Evolutionary conservation across 345 rosid species (phyloP), one percentile per base, ranked within the genome.

Genomic region (Mercurialis annua): DNA sequence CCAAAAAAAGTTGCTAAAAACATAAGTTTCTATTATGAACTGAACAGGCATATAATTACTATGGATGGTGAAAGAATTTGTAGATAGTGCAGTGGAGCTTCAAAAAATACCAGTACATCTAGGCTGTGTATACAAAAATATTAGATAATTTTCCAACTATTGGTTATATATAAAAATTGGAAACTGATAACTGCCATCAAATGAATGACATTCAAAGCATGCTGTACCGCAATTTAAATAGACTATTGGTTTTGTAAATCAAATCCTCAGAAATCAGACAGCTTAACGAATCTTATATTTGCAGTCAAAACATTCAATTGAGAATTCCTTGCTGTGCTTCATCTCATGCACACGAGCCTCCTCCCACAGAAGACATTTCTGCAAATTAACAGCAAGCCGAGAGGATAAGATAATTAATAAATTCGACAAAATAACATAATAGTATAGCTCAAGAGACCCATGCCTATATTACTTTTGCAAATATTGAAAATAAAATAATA

Each of bases 311-410:
- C 34, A 55, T 26, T 40, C 57, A 36, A 55, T 56, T 16, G 36
- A 44, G 14, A 1, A 24, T 36, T 47, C 42, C 2, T 46, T 33
- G 26, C 20, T 8, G 26, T 27, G 12, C 53, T 65, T 78, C 69
- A 70, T 59, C 68, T 60, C 40, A 71, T 67, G 43, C 77, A 71
- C 51, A 75, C 57, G 10, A 74, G 69, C 66, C 70, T 66, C 73
- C 77, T 76, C 67, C 80, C 73, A 16, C 69, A 42, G 21, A 76
- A 72, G 29, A 72, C 26, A 50, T 72, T 59, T 56, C 82, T 79
- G 77, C 75, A 59, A 43, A 27, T 58, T 33, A 15, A 38, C 17
- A 12, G 5, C 14, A 63, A 48, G 27, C 17, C 12, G 33, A 63
- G 23, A 4, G 8, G 44, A 40, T 8, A 10, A 40, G 44, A 40